phyloP scores from a whole-genome alignment of 441 rosid species.

The Pelargonium exstipulatum region DNA sequence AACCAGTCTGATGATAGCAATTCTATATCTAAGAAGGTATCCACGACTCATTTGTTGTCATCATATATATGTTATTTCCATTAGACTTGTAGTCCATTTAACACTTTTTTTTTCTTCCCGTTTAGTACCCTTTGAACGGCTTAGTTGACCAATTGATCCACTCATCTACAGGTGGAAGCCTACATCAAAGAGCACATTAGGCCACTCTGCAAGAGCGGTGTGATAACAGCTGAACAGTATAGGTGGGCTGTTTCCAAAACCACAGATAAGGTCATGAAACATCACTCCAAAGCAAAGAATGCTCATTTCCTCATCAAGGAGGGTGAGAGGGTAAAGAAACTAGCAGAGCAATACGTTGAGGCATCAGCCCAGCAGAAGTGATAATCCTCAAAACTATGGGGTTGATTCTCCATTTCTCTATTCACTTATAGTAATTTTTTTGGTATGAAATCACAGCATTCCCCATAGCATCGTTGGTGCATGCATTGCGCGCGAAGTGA shows the following conservation, averaged over 20 bases:
- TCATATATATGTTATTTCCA: not conserved
- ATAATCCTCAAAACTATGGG: not conserved
- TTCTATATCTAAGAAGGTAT: conserved; percentile 66
- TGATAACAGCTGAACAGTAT: conserved; percentile 73
- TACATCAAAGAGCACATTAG: conserved; percentile 95
- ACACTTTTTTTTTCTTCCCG: not conserved
- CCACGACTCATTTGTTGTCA: not conserved
- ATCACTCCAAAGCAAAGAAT: conserved; percentile 71
- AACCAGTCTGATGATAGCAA: conserved; percentile 28
- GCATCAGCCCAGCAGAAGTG: conserved; percentile 50
- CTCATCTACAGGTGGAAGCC: conserved; percentile 64
- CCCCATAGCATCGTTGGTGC: not conserved
- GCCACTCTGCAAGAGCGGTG: conserved; percentile 87
- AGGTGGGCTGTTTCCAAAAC: conserved; percentile 93
- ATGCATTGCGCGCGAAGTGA: not conserved
- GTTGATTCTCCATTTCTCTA: not conserved
- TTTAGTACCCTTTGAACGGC: conserved; percentile 1
- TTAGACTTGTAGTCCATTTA: not conserved
- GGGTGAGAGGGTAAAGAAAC: conserved; percentile 97
- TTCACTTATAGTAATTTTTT: not conserved
- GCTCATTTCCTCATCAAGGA: conserved; percentile 91
- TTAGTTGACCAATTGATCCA: not conserved
- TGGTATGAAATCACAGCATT: not conserved
- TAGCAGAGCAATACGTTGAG: conserved; percentile 91
- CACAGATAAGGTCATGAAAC: conserved; percentile 86